Conservation (phyloP, 1,284 basidiomycete genomes). For the Ceratobasidium sp. region DNA sequence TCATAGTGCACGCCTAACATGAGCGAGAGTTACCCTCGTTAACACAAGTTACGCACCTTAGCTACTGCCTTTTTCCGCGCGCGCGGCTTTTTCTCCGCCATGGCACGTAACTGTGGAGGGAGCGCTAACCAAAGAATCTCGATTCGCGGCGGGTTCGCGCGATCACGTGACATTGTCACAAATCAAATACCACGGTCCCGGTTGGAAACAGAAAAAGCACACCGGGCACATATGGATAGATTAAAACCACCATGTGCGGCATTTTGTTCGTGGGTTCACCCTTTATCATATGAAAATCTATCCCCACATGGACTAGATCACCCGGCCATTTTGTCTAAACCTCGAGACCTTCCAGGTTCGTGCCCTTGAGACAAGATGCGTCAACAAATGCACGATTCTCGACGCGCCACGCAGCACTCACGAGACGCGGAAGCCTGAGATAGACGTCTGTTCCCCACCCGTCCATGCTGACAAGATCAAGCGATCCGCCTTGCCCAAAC, state of each 20-base stretch:
- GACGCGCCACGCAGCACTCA: slow-evolving; percentile 58
- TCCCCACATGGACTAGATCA: slow-evolving; percentile 34
- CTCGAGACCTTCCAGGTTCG: slow-evolving; percentile 85
- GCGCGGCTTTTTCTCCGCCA: slow-evolving; percentile 40
- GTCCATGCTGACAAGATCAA: slow-evolving; percentile 85
- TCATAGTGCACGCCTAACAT: not conserved
- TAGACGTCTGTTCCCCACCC: slow-evolving; percentile 91
- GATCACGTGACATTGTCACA: slow-evolving; percentile 23
- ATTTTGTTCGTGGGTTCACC: slow-evolving; percentile 16
- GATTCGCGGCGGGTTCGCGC: slow-evolving; percentile 13
- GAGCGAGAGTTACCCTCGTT: not conserved
- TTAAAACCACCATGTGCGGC: slow-evolving; percentile 38
- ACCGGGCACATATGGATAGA: slow-evolving; percentile 45
- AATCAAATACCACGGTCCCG: slow-evolving; percentile 13
- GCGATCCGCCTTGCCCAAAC: slow-evolving; percentile 69
- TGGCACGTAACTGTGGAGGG: slow-evolving; percentile 13
- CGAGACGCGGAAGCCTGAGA: slow-evolving; percentile 83
- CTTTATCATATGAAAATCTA: slow-evolving; percentile 21
- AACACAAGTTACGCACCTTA: slow-evolving; percentile 14
- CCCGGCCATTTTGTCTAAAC: slow-evolving; percentile 60
- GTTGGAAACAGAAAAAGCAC: slow-evolving; percentile 22
- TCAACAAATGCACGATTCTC: slow-evolving; percentile 20
- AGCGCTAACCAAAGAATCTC: slow-evolving; percentile 19
- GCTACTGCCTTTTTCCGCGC: not conserved
- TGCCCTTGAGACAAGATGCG: slow-evolving; percentile 67